Conservation (phyloP, 257 asterid species). For the Nicotiana otophora region DNA sequence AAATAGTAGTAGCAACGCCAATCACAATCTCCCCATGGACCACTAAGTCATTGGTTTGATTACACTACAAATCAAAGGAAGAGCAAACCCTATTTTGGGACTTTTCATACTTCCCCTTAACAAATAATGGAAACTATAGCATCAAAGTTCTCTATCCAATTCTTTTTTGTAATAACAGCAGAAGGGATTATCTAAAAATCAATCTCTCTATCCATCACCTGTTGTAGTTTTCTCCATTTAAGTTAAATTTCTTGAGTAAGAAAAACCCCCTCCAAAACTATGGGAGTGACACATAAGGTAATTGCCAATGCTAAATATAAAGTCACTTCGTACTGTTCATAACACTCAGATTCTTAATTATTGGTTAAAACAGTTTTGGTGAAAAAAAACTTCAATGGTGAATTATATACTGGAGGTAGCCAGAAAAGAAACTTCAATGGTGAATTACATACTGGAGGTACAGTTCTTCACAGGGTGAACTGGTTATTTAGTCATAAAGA, state of each 20-base stretch:
- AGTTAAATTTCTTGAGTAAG: background rate
- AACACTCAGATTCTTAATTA: too few species aligned
- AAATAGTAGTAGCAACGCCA: too few species aligned
- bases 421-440: too few species aligned
- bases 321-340: background rate
- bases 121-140: background rate
- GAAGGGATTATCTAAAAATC: background rate
- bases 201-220: background rate
- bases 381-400: too few species aligned
- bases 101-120: background rate
- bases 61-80: background rate
- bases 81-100: background rate
- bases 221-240: background rate
- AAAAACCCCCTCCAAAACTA: background rate
- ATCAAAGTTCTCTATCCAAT: conserved; percentile 1
- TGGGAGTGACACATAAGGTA: background rate
- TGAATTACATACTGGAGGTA: too few species aligned
- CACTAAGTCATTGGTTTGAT: too few species aligned
- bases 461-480: too few species aligned
- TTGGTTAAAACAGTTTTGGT: too few species aligned
- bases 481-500: too few species aligned
- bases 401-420: too few species aligned
- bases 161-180: background rate
- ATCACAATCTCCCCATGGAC: too few species aligned
- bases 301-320: background rate